These are phyloP conservation scores for Aspergillus ruber DNA, from an alignment of 2,329 filamentous ascomycete genomes.

Conservation along the genomic window DNA sequence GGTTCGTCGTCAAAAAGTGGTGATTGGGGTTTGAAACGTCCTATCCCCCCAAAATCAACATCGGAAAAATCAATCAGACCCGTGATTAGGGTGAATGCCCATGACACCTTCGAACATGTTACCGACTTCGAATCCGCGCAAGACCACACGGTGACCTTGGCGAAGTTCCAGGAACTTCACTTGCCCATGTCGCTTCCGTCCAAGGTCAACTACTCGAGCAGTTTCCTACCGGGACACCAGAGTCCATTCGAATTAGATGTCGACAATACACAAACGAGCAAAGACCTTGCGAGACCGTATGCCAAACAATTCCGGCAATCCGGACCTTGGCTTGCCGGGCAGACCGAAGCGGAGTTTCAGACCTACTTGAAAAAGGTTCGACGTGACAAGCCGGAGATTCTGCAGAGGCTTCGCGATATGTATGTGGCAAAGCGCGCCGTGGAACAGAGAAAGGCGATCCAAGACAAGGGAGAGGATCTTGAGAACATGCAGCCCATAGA, in stretches of 20 bases:
- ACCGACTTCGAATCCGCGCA: slow-evolving; percentile 81
- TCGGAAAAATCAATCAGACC: slow-evolving; percentile 63
- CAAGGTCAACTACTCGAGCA: slow-evolving; percentile 26
- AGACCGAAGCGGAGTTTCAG: slow-evolving; percentile 51
- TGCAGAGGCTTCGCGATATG: slow-evolving; percentile 30
- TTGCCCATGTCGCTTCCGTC: slow-evolving; percentile 58
- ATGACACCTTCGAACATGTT: slow-evolving; percentile 81
- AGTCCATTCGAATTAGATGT: slow-evolving; percentile 37
- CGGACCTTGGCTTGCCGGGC: slow-evolving; percentile 53
- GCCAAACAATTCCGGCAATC: slow-evolving; percentile 50
- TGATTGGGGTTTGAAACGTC: slow-evolving; percentile 89
- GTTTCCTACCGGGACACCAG: slow-evolving; percentile 23
- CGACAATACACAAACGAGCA: slow-evolving; percentile 41
- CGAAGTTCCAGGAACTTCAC: slow-evolving; percentile 80
- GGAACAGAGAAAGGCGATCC: slow-evolving; percentile 31
- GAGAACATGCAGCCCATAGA: slow-evolving; percentile 20
- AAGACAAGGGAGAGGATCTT: slow-evolving; percentile 36
- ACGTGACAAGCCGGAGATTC: slow-evolving; percentile 33
- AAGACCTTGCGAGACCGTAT: slow-evolving; percentile 23
- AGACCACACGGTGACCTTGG: slow-evolving; percentile 71
- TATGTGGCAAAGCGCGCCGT: slow-evolving; percentile 27
- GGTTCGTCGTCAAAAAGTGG: slow-evolving; percentile 65
- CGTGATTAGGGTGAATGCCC: slow-evolving; percentile 65
- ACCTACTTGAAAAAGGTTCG: slow-evolving; percentile 44
- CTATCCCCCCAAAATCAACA: slow-evolving; percentile 70